Percentiles rank a stretch among this genome's conserved stretches.
Conservation (phyloP, 176 grass and related monocot genomes). For the Triticum dicoccoides region DNA sequence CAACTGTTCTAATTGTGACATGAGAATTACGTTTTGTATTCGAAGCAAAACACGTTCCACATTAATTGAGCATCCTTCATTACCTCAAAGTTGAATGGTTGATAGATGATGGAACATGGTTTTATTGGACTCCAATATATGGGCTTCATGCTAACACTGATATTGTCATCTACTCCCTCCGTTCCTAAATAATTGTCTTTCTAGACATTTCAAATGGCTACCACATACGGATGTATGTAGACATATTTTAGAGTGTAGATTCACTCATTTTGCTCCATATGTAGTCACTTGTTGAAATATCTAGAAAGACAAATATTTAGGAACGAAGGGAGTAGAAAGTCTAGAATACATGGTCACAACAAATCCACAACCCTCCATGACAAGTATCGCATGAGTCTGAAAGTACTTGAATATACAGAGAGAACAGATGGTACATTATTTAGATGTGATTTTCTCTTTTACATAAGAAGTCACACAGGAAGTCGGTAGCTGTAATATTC, state of each 20-base stretch:
- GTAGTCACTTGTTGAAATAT: too few species aligned
- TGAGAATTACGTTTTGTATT: background rate
- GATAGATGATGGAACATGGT: background rate
- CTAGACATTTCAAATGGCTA: too few species aligned
- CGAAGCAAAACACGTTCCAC: background rate
- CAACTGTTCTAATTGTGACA: background rate
- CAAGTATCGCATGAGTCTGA: background rate
- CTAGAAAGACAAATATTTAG: too few species aligned
- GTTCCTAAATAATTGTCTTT: too few species aligned
- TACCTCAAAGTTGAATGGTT: background rate
- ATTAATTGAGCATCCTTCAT: background rate
- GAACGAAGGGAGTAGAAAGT: background rate
- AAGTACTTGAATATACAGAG: background rate
- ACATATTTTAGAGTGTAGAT: too few species aligned
- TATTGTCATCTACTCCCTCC: background rate
- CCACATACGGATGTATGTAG: too few species aligned
- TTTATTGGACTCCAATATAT: background rate
- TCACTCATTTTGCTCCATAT: too few species aligned
- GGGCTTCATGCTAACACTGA: background rate
- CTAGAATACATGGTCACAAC: background rate
- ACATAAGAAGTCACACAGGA: background rate
- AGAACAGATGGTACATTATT: background rate
- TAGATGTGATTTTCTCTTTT: background rate
- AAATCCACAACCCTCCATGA: background rate
- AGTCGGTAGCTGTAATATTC: background rate